Percentiles rank a stretch among this genome's conserved stretches.
Evolutionary conservation across 176 grass and related monocot species (phyloP).

Genomic region (Zizania latifolia): DNA sequence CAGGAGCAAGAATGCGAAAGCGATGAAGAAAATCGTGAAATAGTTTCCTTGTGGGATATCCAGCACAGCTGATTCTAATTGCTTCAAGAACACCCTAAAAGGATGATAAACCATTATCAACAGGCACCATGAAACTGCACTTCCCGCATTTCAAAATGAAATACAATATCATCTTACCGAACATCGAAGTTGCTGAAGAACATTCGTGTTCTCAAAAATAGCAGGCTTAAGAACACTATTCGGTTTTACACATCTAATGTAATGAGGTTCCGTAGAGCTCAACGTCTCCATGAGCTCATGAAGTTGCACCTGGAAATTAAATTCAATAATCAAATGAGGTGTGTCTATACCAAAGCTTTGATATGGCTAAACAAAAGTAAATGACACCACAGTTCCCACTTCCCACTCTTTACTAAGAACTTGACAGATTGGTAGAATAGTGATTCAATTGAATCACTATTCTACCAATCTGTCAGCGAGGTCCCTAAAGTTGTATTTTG

Average conservation of each 20-base stretch:
- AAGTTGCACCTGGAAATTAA: constrained; percentile 71
- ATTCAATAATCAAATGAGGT: constrained; percentile 27
- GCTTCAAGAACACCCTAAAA: constrained; percentile 96
- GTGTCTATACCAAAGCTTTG: not conserved
- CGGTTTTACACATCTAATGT: constrained; percentile 98
- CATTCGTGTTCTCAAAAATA: constrained; percentile 78
- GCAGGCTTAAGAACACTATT: constrained; percentile 95
- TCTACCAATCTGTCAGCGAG: constrained; percentile 16
- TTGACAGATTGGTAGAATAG: no score
- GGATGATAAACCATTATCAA: constrained; percentile 19
- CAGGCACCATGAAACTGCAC: not conserved
- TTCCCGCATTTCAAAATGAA: not conserved
- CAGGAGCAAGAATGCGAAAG: constrained; percentile 85
- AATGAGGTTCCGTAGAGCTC: constrained; percentile 87
- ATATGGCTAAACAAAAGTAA: constrained; percentile 16
- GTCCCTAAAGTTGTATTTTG: not conserved
- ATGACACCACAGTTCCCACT: not conserved
- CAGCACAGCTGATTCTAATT: constrained; percentile 95
- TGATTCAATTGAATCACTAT: not conserved
- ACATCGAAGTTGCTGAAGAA: constrained; percentile 93
- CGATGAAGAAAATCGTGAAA: constrained; percentile 95
- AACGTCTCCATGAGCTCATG: constrained; percentile 94
- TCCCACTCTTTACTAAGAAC: constrained; percentile 12
- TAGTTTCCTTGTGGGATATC: constrained; percentile 92
- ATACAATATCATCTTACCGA: constrained; percentile 54